These are phyloP conservation scores for Eimeria tenella DNA, from an alignment of 169 alveolate species.

Conservation along the genomic window DNA sequence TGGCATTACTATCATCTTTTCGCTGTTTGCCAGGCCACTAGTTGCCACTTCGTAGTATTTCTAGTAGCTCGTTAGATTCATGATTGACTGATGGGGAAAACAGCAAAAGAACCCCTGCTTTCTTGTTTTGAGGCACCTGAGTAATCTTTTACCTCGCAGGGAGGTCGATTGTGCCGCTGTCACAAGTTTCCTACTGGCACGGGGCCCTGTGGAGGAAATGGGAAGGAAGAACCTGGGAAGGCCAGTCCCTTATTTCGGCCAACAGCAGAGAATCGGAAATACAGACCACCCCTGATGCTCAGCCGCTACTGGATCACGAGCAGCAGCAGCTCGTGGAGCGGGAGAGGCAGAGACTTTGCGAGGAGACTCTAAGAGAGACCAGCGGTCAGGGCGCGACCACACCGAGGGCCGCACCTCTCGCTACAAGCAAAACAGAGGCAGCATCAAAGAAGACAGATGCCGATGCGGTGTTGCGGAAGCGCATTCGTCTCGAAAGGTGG, in stretches of 20 bases:
- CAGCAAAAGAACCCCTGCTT: too few relatives aligned
- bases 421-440: background rate
- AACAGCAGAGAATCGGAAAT: slow-evolving; percentile 16
- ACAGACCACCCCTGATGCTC: background rate
- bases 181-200: slow-evolving; percentile 65
- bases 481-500: slow-evolving; percentile 54
- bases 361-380: background rate
- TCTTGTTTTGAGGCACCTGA: background rate
- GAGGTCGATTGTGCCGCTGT: slow-evolving; percentile 46
- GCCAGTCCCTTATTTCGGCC: background rate
- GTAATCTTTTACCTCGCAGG: background rate
- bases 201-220: slow-evolving; percentile 41
- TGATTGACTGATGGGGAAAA: too few relatives aligned
- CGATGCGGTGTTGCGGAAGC: background rate
- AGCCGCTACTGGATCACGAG: slow-evolving; percentile 24
- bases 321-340: slow-evolving; percentile 51
- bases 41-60: too few relatives aligned
- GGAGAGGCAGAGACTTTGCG: slow-evolving; percentile 17
- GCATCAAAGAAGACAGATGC: background rate
- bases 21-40: too few relatives aligned
- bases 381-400: background rate
- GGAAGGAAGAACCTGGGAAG: slow-evolving; percentile 36
- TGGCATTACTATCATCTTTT: too few relatives aligned
- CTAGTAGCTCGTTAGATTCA: too few relatives aligned
- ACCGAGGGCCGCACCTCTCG: background rate